A percentile compares a stretch with the other conserved stretches of the same genome.
Conservation (phyloP, 257 asterid genomes). For the Solanum clarkiae region DNA sequence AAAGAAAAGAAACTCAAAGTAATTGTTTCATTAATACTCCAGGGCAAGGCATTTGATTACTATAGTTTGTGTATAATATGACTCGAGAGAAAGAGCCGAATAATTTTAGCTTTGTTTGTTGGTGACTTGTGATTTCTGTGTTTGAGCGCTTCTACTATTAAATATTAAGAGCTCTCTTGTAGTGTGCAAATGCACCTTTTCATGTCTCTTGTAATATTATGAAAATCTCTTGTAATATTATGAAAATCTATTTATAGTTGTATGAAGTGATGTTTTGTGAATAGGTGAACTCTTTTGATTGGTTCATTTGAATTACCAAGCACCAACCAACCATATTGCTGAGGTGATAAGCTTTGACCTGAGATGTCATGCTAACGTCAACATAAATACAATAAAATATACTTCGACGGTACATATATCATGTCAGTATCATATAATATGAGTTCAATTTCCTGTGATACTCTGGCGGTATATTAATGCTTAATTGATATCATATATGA, state of each 20-base stretch:
- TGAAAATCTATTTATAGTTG: not conserved
- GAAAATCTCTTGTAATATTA: not conserved
- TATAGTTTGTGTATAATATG: not conserved
- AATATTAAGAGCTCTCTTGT: not conserved
- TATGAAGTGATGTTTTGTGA: not conserved
- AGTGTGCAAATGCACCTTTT: not conserved
- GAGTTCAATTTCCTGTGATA: too few species aligned
- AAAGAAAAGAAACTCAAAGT: too few species aligned
- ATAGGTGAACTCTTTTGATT: not conserved
- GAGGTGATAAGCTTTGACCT: rapidly evolving
- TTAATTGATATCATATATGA: too few species aligned
- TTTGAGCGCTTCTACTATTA: not conserved
- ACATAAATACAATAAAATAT: too few species aligned
- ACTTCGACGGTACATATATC: rapidly evolving
- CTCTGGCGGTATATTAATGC: too few species aligned
- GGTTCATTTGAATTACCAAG: not conserved
- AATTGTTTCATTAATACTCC: not conserved
- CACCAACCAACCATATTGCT: not conserved
- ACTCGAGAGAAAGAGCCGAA: not conserved
- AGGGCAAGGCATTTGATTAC: not conserved
- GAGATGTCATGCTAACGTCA: too few species aligned
- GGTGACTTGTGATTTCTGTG: too few species aligned
- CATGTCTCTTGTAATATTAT: not conserved
- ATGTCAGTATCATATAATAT: too few species aligned
- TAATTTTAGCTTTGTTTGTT: not conserved